Evolutionary conservation across 495 filamentous ascomycete genomes (phyloP).

Genomic region (Aspergillus sparsus): DNA sequence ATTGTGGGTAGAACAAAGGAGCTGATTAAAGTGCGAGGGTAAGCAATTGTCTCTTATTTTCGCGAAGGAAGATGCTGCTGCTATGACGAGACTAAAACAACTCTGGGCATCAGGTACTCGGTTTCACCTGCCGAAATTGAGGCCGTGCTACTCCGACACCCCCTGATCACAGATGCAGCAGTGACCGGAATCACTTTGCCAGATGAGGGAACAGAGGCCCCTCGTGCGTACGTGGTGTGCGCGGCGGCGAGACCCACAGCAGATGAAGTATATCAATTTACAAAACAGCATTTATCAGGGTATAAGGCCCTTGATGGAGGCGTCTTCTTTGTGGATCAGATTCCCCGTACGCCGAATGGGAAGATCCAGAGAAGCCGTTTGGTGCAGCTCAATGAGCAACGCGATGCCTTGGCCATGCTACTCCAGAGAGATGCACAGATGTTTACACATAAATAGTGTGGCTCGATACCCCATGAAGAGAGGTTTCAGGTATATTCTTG

Average conservation of each 20-base stretch:
- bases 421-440: too few species aligned
- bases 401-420: constrained; percentile 18
- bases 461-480: too few species aligned
- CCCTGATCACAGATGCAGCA: constrained; percentile 67
- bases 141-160: constrained; percentile 66
- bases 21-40: constrained; percentile 66
- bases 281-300: constrained; percentile 55
- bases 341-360: constrained; percentile 73
- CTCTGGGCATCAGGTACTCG: constrained; percentile 10
- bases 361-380: constrained; percentile 64
- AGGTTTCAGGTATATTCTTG: too few species aligned
- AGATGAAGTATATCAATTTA: constrained; percentile 60
- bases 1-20: constrained; percentile 76
- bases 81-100: constrained; percentile 34
- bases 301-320: constrained; percentile 71
- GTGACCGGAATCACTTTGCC: constrained; percentile 65
- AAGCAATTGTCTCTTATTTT: constrained; percentile 13
- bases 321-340: constrained; percentile 63
- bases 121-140: constrained; percentile 86
- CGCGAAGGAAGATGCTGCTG: not conserved
- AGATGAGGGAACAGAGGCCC: constrained; percentile 59
- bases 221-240: constrained; percentile 69
- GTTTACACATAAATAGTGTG: too few species aligned
- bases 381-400: constrained; percentile 38
- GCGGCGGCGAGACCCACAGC: constrained; percentile 42